Evolutionary conservation across 148 eudicot species (phyloP).

Genomic region (Camellia granthamiana): DNA sequence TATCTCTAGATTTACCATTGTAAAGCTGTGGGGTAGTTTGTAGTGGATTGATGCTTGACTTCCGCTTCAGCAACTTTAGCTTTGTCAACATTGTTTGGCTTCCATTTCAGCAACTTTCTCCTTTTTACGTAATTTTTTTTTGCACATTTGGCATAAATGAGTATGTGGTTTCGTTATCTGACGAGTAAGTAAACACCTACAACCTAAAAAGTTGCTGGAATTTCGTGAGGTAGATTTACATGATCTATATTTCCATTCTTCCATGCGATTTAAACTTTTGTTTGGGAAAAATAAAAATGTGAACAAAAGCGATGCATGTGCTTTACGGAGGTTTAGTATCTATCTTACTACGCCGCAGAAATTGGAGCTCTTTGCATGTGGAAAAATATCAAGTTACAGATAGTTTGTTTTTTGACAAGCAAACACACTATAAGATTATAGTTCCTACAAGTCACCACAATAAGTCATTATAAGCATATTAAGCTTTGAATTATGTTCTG

Average conservation of each 20-base stretch:
- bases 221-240: background rate
- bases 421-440: too few species aligned
- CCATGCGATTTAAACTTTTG: background rate
- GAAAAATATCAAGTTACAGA: too few species aligned
- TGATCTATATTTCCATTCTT: background rate
- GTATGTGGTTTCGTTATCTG: background rate
- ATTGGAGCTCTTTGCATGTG: too few species aligned
- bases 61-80: too few species aligned
- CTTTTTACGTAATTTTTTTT: background rate
- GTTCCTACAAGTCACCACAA: too few species aligned
- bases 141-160: too few species aligned
- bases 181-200: background rate
- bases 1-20: background rate
- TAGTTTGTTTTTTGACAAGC: too few species aligned
- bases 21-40: slow-evolving; percentile 5
- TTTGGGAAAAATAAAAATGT: background rate
- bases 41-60: background rate
- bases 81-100: background rate
- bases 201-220: background rate
- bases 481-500: too few species aligned
- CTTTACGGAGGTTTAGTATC: background rate
- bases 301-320: background rate
- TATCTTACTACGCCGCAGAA: background rate
- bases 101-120: background rate
- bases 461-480: too few species aligned